Conservation (phyloP, 2,329 filamentous ascomycete genomes). For the Arachnomyces sp. region DNA sequence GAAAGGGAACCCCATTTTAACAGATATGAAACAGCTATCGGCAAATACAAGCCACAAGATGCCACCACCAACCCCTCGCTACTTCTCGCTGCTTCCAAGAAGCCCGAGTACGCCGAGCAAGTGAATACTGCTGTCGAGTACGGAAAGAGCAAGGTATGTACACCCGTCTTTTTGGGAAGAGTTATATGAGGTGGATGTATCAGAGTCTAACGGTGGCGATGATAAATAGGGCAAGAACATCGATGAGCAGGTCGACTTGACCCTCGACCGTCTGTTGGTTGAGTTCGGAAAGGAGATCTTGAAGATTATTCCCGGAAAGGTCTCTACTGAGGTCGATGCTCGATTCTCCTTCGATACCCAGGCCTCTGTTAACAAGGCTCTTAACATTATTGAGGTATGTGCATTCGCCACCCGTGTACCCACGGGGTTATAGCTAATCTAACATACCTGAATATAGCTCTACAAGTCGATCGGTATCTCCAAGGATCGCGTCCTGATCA, state of each 20-base stretch:
- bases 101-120: slow-evolving; percentile 87
- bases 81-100: slow-evolving; percentile 97
- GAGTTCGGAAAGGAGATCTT: slow-evolving; percentile 98
- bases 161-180: neutral
- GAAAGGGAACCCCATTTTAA: slow-evolving; percentile 5
- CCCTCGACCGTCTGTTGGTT: slow-evolving; percentile 89
- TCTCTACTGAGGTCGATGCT: slow-evolving; percentile 97
- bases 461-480: slow-evolving; percentile 87
- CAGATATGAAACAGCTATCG: slow-evolving; percentile 62
- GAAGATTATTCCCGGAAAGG: slow-evolving; percentile 93
- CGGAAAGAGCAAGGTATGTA: slow-evolving; percentile 66
- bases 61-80: slow-evolving; percentile 99
- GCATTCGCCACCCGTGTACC: neutral
- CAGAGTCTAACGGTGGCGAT: slow-evolving; percentile 1
- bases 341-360: slow-evolving; percentile 92
- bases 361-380: slow-evolving; percentile 87
- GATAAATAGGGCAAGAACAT: slow-evolving; percentile 54
- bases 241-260: slow-evolving; percentile 78
- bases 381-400: slow-evolving; percentile 88
- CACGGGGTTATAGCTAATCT: neutral
- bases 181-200: neutral
- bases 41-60: slow-evolving; percentile 99
- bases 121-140: slow-evolving; percentile 79
- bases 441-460: slow-evolving; percentile 52
- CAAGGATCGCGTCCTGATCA: slow-evolving; percentile 95